A percentile compares a stretch with the other conserved stretches of the same genome.
phyloP scores from a whole-genome alignment of 1,284 basidiomycete species.

The Xerocomus nothofagi region DNA sequence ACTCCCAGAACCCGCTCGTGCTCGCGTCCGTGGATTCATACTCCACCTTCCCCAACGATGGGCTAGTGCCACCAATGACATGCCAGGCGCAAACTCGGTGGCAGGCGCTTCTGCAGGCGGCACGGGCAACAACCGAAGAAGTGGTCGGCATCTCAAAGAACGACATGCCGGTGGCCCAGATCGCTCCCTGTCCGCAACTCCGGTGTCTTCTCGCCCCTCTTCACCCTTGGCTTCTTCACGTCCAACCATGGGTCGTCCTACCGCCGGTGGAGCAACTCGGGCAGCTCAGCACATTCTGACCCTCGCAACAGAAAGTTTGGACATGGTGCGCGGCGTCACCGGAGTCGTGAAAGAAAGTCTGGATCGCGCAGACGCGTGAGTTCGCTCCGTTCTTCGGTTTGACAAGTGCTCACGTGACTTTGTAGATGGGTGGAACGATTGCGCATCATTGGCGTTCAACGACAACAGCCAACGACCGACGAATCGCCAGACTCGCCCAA shows the following conservation, averaged over 20 bases:
- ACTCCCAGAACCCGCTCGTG: conserved; percentile 81
- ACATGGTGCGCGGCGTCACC: conserved; percentile 88
- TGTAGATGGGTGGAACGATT: conserved; percentile 77
- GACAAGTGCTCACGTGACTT: conserved; percentile 2
- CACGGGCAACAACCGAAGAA: conserved; percentile 24
- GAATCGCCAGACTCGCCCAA: conserved; percentile 18
- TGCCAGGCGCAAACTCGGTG: conserved; percentile 30
- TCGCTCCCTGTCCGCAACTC: conserved; percentile 30
- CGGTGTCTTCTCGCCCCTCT: conserved; percentile 33
- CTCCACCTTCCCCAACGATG: conserved; percentile 80
- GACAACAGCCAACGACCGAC: conserved; percentile 34
- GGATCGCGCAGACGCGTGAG: conserved; percentile 84
- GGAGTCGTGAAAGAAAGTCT: conserved; percentile 85
- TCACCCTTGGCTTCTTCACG: conserved; percentile 31
- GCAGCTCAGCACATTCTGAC: conserved; percentile 82
- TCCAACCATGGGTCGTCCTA: conserved; percentile 36
- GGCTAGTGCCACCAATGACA: conserved; percentile 46
- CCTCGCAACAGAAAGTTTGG: conserved; percentile 86
- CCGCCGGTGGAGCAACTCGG: conserved; percentile 57
- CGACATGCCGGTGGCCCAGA: conserved; percentile 35
- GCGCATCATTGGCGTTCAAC: conserved; percentile 72
- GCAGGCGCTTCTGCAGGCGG: conserved; percentile 43
- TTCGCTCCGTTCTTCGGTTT: conserved; percentile 25
- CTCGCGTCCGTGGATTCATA: conserved; percentile 78
- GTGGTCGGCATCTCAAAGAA: conserved; percentile 27